Evolutionary conservation across 371 early-diverging fungal species (phyloP), one percentile per base, ranked within the genome.

Genomic region (Fennellomyces sp.): DNA sequence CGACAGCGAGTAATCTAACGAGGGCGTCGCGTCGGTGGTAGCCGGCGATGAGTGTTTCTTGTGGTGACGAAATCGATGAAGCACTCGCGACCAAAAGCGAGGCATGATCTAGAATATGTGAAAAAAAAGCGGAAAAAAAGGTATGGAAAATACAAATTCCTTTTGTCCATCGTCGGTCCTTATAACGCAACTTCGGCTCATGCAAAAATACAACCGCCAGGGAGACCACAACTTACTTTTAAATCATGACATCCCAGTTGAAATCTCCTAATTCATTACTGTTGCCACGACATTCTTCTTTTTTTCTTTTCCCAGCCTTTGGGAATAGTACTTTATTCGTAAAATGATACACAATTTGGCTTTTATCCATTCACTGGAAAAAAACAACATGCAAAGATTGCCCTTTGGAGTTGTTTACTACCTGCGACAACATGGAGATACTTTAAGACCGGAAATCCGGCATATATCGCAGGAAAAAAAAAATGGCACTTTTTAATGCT

Each of bases 101-200:
- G 52, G 33, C 52, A 52, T 52, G 25, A 33, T 19, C n/a, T 5
- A 33, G 15, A 33, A 31, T 26, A 8, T n/a, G 33, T 8, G 21
- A 21, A 52, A 31, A 52, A 6, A 21, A 52, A 31, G 13, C 12
- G n/a, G 13, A 52, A 33, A 52, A 52, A 31, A 12, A 48, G 25
- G 25, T 13, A 25, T 23, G 48, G 23, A 48, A 48, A 33, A 3
- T n/a, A 39, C 5, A 39, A 3, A 5, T 39, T 39, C 15, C 39
- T 39, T 39, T 39, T 39, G 4, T 39, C 10, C 15, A 39, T n/a
- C n/a, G n/a, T n/a, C n/a, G n/a, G n/a, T n/a, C n/a, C n/a, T n/a
- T n/a, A n/a, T n/a, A n/a, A 50, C 5, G 8, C 30, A n/a, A 26
- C n/a, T 30, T 52, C 52, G 52, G 52, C 52, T 52, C 30, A 52